Conservation (phyloP, 2,329 filamentous ascomycete species). For the Fusarium cyanostomum region DNA sequence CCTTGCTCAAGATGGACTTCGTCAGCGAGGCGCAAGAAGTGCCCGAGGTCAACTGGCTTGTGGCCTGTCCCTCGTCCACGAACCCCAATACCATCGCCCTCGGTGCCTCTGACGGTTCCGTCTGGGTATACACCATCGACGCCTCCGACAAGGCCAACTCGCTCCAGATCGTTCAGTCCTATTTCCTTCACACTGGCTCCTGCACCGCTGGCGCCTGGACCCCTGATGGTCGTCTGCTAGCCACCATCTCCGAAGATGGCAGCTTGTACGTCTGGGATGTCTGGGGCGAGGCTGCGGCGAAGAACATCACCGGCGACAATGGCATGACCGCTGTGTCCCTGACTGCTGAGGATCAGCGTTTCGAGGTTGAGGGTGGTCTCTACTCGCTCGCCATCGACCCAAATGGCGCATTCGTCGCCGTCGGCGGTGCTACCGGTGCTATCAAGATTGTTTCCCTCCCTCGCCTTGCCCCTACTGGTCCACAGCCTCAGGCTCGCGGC, state of each 20-base stretch:
- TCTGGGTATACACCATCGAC: slow-evolving; percentile 95
- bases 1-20: slow-evolving; percentile 65
- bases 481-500: slow-evolving; percentile 38
- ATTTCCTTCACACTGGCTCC: slow-evolving; percentile 86
- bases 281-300: slow-evolving; percentile 78
- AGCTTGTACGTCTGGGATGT: slow-evolving; percentile 94
- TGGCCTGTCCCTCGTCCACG: slow-evolving; percentile 74
- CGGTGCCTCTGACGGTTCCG: slow-evolving; percentile 88
- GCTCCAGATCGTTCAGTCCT: slow-evolving; percentile 86
- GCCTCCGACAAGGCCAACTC: slow-evolving; percentile 65
- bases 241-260: slow-evolving; percentile 88
- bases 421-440: slow-evolving; percentile 86
- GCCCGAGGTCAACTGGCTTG: slow-evolving; percentile 93
- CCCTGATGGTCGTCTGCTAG: slow-evolving; percentile 84
- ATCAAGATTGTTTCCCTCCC: slow-evolving; percentile 89
- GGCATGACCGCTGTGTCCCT: slow-evolving; percentile 77
- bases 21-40: slow-evolving; percentile 87
- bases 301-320: slow-evolving; percentile 60
- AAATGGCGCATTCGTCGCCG: slow-evolving; percentile 79
- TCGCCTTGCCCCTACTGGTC: slow-evolving; percentile 55
- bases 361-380: slow-evolving; percentile 89
- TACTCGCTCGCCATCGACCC: slow-evolving; percentile 89
- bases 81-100: slow-evolving; percentile 86
- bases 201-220: slow-evolving; percentile 95
- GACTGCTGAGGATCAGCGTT: slow-evolving; percentile 85